Conservation (phyloP, 805 yeast species). For the Cyberlindnera japonica region DNA sequence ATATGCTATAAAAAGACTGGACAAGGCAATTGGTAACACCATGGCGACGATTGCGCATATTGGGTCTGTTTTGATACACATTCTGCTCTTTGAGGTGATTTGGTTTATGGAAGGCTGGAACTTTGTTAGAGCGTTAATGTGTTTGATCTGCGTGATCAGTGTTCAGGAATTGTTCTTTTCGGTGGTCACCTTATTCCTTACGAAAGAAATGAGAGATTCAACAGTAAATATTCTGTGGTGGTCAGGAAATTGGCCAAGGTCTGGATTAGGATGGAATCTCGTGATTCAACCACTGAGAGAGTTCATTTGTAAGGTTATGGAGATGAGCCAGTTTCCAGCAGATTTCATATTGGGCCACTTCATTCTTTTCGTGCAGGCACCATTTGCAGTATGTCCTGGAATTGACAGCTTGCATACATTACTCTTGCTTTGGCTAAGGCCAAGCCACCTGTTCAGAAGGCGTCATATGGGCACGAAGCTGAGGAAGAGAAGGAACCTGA, state of each 20-base stretch:
- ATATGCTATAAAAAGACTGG: not conserved
- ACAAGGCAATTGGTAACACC: conserved; percentile 21
- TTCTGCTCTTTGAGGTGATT: conserved; percentile 56
- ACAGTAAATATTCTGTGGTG: conserved; percentile 70
- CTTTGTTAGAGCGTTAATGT: conserved; percentile 54
- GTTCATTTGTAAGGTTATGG: conserved; percentile 57
- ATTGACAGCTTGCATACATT: conserved; percentile 65
- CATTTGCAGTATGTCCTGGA: conserved; percentile 58
- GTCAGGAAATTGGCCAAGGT: conserved; percentile 68
- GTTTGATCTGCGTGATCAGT: conserved; percentile 52
- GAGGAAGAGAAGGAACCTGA: conserved; percentile 37
- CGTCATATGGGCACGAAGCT: not conserved
- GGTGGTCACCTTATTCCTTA: conserved; percentile 44
- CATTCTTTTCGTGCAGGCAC: conserved; percentile 54
- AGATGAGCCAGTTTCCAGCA: conserved; percentile 62
- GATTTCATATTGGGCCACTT: conserved; percentile 61
- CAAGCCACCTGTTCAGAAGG: conserved; percentile 39
- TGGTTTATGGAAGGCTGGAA: conserved; percentile 69
- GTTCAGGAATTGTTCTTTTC: conserved; percentile 59
- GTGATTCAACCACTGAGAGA: conserved; percentile 65
- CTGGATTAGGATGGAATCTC: conserved; percentile 59
- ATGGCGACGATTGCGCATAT: conserved; percentile 57
- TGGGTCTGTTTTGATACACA: conserved; percentile 48
- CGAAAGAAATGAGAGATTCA: conserved; percentile 61
- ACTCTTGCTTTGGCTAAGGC: conserved; percentile 64